Evolutionary conservation across 2,329 filamentous ascomycete species (phyloP), one percentile per base, ranked within the genome.

Genomic region (Phyllosticta capitalensis): DNA sequence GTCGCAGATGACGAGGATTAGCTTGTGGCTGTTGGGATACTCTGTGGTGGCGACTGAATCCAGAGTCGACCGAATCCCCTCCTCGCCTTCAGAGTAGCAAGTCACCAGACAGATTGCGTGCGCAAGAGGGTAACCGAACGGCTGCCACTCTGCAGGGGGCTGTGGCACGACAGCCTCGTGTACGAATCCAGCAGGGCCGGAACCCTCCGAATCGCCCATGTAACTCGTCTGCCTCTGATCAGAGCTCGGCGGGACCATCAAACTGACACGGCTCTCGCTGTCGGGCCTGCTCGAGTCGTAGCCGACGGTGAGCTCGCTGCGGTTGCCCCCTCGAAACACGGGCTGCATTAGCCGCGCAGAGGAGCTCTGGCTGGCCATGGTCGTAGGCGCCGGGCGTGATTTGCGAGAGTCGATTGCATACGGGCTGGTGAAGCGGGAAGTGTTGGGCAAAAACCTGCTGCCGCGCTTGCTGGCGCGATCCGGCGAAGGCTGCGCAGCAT

Each of bases 1-100:
- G 72, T 99, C 94, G 75, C 94, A 99, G 67, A 99, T 89, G 67
- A 96, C 89, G 62, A 99, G 81, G 66, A 99, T 94, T 26, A 92
- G 84, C 76, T 99, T 99, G 81, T 99, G 95, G 73, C 92, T 97
- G 81, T 99, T 99, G 55, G 94, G 94, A 68, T 99, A 99, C 73
- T 99, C 95, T 2, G 94, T 99, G 75, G 90, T 95, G 55, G 92
- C 94, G 70, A 99, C 88, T 0, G 94, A 99, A 75, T 99, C 92
- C 26, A 99, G 78, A 0, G 94, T 99, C 0, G 92, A 96, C 54
- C 94, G 88, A 59, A 99, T 83, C 68, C 92, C 94, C 62, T 95
- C 88, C 64, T 88, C 90, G 65, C 94, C 94, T 77, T 99, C 94
- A 0, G 94, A 99, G 73, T 99, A 99, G 19, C 91, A 91, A 24